These are phyloP conservation scores for Teunomyces stri DNA, from an alignment of 805 yeast species.

Conservation along the genomic window DNA sequence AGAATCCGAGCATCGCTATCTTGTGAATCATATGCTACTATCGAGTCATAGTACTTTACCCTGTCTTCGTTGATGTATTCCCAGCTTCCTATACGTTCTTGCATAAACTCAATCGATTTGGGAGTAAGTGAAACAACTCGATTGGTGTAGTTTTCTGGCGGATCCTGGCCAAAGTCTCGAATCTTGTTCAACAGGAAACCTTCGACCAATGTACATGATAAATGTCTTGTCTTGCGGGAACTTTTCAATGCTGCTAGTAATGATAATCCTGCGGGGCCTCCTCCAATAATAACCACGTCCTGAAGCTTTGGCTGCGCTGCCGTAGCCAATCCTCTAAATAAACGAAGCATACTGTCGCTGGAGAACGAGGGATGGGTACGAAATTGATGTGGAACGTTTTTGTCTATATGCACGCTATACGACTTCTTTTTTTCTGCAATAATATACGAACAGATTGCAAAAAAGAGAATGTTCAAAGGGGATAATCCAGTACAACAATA, in stretches of 20 bases:
- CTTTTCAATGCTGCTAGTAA: slow-evolving; percentile 76
- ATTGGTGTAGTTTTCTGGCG: slow-evolving; percentile 62
- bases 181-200: slow-evolving; percentile 58
- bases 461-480: not conserved
- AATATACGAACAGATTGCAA: not conserved
- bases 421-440: not conserved
- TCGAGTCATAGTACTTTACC: slow-evolving; percentile 73
- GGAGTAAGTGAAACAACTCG: slow-evolving; percentile 88
- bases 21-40: slow-evolving; percentile 82
- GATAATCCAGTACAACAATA: too few species aligned
- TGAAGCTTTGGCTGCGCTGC: slow-evolving; percentile 15
- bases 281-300: slow-evolving; percentile 89
- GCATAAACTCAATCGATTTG: slow-evolving; percentile 62
- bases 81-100: slow-evolving; percentile 71
- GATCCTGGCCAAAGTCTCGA: slow-evolving; percentile 40
- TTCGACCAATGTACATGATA: slow-evolving; percentile 71
- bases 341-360: slow-evolving; percentile 2
- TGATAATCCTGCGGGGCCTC: slow-evolving; percentile 95
- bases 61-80: slow-evolving; percentile 64
- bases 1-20: slow-evolving; percentile 62
- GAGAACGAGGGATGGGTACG: not conserved
- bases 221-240: slow-evolving; percentile 57
- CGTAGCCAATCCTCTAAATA: slow-evolving; percentile 8
- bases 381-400: slow-evolving; percentile 3
- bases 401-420: slow-evolving; percentile 1